Conservation (phyloP, 73 alveolate species). For the Tetrahymena malaccensis region DNA sequence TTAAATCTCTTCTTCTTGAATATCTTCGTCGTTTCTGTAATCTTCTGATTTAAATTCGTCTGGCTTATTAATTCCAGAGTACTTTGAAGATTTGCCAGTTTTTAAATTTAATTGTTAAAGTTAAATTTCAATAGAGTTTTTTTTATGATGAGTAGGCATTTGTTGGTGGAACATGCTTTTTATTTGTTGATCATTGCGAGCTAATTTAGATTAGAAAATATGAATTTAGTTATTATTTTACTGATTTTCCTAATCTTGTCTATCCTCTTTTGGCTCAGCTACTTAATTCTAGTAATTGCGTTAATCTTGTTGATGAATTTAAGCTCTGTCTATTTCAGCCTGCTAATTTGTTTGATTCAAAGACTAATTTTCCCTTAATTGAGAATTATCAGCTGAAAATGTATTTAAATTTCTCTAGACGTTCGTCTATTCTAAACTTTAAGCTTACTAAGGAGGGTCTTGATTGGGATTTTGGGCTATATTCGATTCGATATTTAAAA, state of each 20-base stretch:
- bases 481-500: neutral
- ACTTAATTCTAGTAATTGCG: neutral
- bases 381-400: neutral
- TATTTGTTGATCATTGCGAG: neutral
- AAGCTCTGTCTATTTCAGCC: neutral
- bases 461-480: neutral
- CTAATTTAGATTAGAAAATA: neutral
- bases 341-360: neutral
- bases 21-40: neutral
- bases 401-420: neutral
- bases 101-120: neutral
- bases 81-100: neutral
- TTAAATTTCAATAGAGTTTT: neutral
- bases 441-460: neutral
- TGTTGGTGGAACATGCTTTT: neutral
- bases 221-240: neutral
- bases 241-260: neutral
- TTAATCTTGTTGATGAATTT: neutral
- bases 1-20: neutral
- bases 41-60: neutral
- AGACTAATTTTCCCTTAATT: neutral
- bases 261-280: neutral
- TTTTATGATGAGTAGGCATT: neutral
- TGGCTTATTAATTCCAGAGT: neutral
- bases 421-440: neutral